Evolutionary conservation across 1,284 basidiomycete genomes (phyloP).

Genomic region (Amylostereum areolatum): DNA sequence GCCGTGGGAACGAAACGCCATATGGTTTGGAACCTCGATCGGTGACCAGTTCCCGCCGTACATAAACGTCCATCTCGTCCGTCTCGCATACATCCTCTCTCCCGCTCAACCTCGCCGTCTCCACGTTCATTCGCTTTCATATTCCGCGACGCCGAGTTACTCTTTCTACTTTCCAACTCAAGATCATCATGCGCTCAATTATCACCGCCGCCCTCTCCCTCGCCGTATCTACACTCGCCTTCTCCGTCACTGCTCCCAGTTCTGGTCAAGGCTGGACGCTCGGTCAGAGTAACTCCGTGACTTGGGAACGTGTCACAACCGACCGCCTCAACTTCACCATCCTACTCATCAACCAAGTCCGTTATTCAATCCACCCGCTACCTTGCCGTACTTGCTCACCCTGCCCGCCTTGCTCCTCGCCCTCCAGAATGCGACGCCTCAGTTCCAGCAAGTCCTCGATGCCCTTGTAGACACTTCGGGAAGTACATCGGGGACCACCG

Average conservation of each 20-base stretch:
- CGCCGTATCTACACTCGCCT: conserved; percentile 53
- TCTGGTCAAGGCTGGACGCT: conserved; percentile 50
- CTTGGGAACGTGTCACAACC: conserved; percentile 60
- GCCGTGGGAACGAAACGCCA: too few species aligned
- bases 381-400: not conserved
- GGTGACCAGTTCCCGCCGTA: too few species aligned
- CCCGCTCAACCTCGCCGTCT: conserved; percentile 1
- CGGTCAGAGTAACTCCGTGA: conserved; percentile 48
- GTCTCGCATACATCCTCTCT: too few species aligned
- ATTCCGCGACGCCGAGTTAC: conserved; percentile 2
- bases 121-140: conserved; percentile 6
- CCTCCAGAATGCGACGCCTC: conserved; percentile 17
- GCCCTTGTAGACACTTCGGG: conserved; percentile 40
- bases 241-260: conserved; percentile 52
- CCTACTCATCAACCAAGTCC: conserved; percentile 59
- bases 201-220: conserved; percentile 44
- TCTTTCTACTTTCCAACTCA: not conserved
- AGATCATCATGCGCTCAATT: conserved; percentile 39
- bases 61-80: too few species aligned
- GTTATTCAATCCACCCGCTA: conserved; percentile 11
- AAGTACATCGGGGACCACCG: conserved; percentile 17
- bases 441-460: conserved; percentile 36
- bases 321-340: conserved; percentile 65
- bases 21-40: too few species aligned
- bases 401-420: conserved; percentile 3